Evolutionary conservation across 2,329 filamentous ascomycete genomes (phyloP).

Genomic region (Ophiostoma ips): DNA sequence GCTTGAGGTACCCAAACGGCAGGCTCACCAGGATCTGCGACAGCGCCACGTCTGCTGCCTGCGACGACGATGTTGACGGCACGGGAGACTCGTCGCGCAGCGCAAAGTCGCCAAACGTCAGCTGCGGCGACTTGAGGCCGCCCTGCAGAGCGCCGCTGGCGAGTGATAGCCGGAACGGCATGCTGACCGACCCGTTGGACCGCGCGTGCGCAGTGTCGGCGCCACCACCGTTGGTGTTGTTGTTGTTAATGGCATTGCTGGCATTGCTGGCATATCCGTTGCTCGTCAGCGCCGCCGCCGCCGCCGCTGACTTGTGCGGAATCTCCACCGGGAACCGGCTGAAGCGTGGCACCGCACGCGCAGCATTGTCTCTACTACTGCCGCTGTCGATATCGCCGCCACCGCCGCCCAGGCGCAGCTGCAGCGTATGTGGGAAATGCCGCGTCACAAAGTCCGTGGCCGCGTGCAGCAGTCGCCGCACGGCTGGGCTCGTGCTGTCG

Average conservation of each 20-base stretch:
- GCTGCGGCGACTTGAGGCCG: slow-evolving; percentile 21
- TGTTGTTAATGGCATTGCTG: background rate
- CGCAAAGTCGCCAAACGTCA: slow-evolving; percentile 58
- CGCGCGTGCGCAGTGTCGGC: slow-evolving; percentile 1
- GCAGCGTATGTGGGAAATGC: slow-evolving; percentile 45
- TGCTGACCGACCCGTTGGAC: slow-evolving; percentile 10
- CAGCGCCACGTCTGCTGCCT: slow-evolving; percentile 30
- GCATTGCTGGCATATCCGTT: background rate
- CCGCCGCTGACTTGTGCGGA: background rate
- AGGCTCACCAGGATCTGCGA: slow-evolving; percentile 57
- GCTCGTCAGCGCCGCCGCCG: too few relatives aligned
- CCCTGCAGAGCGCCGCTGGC: background rate
- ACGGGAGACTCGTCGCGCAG: slow-evolving; percentile 10
- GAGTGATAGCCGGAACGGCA: slow-evolving; percentile 4
- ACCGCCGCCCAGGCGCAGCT: background rate
- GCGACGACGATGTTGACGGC: background rate
- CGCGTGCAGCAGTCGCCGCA: slow-evolving; percentile 33
- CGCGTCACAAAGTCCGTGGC: slow-evolving; percentile 45
- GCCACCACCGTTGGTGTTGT: too few relatives aligned
- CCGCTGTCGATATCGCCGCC: background rate
- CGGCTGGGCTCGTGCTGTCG: slow-evolving; percentile 31
- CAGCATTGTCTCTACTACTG: too few relatives aligned
- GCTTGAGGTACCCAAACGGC: slow-evolving; percentile 52
- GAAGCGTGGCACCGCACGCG: background rate
- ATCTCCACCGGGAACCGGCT: background rate